phyloP scores from a whole-genome alignment of 2,329 filamentous ascomycete species.

The Aspergillus sp. region DNA sequence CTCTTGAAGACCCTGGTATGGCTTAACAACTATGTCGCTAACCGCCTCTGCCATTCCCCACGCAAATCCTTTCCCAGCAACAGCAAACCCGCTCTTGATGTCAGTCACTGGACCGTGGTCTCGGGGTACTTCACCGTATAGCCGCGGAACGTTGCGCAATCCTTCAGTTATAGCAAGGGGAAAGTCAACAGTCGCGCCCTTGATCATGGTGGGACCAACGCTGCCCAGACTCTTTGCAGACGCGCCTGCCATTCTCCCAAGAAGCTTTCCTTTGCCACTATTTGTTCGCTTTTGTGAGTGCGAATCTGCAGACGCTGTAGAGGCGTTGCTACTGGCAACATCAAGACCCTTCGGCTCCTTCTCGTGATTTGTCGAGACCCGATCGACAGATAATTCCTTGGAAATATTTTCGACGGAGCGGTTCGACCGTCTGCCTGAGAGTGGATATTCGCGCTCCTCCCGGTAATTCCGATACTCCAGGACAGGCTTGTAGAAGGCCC shows the following conservation, averaged over 20 bases:
- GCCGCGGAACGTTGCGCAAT: background rate
- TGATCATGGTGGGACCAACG: background rate
- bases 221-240: background rate
- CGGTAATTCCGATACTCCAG: background rate
- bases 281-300: background rate
- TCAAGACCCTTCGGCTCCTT: background rate
- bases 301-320: background rate
- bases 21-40: background rate
- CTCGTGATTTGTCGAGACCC: too few relatives aligned
- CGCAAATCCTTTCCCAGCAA: conserved; percentile 1
- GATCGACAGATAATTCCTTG: background rate
- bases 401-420: background rate
- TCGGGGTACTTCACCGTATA: background rate
- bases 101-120: conserved; percentile 1
- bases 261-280: background rate
- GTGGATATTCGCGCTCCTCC: background rate
- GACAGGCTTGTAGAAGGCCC: background rate
- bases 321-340: background rate
- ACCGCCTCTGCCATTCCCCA: background rate
- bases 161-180: background rate
- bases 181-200: background rate
- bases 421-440: background rate
- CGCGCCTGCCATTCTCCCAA: background rate
- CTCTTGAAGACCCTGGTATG: background rate
- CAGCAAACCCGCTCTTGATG: conserved; percentile 2